Base-by-base conservation (phyloP, 1,139 yeast species). In the Suhomyces terraborum region DNA sequence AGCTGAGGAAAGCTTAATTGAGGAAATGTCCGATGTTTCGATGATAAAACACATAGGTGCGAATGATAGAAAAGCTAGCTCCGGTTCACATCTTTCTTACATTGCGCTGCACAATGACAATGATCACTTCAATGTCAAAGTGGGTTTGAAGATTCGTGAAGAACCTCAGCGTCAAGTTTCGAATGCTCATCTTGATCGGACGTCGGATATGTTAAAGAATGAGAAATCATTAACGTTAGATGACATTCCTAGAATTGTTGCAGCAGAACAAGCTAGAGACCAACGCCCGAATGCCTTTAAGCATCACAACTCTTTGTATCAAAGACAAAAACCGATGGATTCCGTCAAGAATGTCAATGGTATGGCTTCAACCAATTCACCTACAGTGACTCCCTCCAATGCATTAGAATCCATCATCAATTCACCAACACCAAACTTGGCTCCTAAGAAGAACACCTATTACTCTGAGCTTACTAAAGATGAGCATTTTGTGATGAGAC, bases 231-330 rank as follows among this genome's bases (percentile, higher is more conserved):
- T 93, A 42, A 91, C 97, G 0, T 75, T 93, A 55, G 98, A 93
- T 62, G 99, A 93, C 64, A 93, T 93, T 52, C 96, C 98, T 6
- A 76, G 98, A 51, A 91, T 93, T 56, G 98, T 93, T 9, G 96
- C 97, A 3, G 95, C 96, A 6, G 98, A 93, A 56, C 97, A 91
- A 62, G 96, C 98, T 0, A 75, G 97, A 49, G 96, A 88, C 50
- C 84, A 88, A 56, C 77, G 96, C 44, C 95, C 95, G 5, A 86
- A 86, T 60, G 93, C 95, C 0, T 87, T 82, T 65, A 79, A 82
- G 49, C 91, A 82, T 58, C 89, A 83, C 51, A 72, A 73, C 48
- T 62, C 72, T 14, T 61, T 72, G 39, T 73, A 72, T 47, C 75
- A 57, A 56, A 66, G 64, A 58, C 67, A 55, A 52, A 67, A 53